Evolutionary conservation across 2,329 filamentous ascomycete species (phyloP).

Genomic region (Epichloe gansuensis): DNA sequence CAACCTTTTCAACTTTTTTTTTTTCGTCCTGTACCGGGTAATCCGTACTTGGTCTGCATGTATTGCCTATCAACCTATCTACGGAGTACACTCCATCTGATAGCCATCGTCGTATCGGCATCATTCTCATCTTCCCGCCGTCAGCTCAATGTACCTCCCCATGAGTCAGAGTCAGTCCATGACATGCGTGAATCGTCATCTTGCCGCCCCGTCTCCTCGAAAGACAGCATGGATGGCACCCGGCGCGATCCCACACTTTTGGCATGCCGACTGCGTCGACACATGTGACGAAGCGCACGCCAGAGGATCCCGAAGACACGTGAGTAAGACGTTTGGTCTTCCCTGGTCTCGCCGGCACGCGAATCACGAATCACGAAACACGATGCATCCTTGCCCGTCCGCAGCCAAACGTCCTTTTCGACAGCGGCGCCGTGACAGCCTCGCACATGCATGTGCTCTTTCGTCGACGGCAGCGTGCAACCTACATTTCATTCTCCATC

Average conservation of each 20-base stretch:
- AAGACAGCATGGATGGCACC: constrained; percentile 42
- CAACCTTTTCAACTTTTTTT: no score
- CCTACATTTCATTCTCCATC: background rate
- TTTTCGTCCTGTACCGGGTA: no score
- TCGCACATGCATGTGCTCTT: constrained; percentile 37
- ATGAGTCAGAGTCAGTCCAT: constrained; percentile 20
- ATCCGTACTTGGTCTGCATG: no score
- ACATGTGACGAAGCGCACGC: constrained; percentile 34
- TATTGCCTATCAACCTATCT: no score
- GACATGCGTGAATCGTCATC: constrained; percentile 34
- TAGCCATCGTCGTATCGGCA: no score
- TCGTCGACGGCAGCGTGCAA: constrained; percentile 23
- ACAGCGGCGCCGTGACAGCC: constrained; percentile 28
- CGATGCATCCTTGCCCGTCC: constrained; percentile 27
- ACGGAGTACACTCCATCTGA: no score
- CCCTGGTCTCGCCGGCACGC: constrained; percentile 8
- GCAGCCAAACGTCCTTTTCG: constrained; percentile 12
- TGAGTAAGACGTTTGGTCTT: constrained; percentile 20
- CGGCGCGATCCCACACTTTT: constrained; percentile 51
- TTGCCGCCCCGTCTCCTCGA: constrained; percentile 43
- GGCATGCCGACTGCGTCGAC: constrained; percentile 35
- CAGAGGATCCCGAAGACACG: constrained; percentile 10
- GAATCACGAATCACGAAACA: constrained; percentile 20
- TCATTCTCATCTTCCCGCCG: constrained; percentile 31
- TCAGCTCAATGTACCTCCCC: constrained; percentile 31